Conservation (phyloP, 257 asterid genomes). For the Mentha longifolia region DNA sequence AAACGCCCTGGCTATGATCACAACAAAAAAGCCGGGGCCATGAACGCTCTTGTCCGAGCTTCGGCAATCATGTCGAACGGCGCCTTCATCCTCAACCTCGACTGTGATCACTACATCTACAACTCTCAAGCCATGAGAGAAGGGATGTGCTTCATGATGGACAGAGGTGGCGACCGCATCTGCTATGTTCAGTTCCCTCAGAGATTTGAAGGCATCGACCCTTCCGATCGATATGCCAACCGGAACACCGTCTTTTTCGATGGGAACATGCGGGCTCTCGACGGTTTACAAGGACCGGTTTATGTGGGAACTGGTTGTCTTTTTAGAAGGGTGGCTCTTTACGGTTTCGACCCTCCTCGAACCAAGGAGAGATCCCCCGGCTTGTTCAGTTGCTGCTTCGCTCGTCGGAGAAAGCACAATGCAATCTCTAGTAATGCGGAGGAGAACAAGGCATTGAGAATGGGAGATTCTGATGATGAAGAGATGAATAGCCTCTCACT, state of each 20-base stretch:
- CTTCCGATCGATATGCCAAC: constrained; percentile 18
- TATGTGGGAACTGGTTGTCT: constrained; percentile 13
- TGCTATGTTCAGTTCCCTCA: constrained; percentile 17
- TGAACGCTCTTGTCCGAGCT: constrained; percentile 84
- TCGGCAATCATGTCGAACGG: constrained; percentile 76
- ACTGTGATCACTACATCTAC: constrained; percentile 21
- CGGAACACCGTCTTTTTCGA: constrained; percentile 9
- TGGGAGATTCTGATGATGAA: constrained; percentile 24
- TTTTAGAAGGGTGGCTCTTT: constrained; percentile 5
- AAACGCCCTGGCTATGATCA: constrained; percentile 85
- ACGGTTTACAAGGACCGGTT: constrained; percentile 12
- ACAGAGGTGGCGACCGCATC: constrained; percentile 13
- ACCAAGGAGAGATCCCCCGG: not conserved
- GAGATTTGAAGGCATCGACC: constrained; percentile 20
- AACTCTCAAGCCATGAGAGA: constrained; percentile 25
- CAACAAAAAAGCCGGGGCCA: constrained; percentile 85
- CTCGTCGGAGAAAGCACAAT: not conserved
- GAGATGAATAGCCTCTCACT: constrained; percentile 10
- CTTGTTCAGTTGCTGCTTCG: constrained; percentile 4
- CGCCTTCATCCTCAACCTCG: constrained; percentile 19
- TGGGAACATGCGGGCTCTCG: constrained; percentile 22
- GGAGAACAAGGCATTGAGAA: constrained; percentile 16
- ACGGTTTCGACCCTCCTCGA: constrained; percentile 19
- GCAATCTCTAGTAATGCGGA: not conserved
- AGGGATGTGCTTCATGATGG: constrained; percentile 25